These are phyloP conservation scores for Apiotrichum gracile DNA, from an alignment of 1,284 basidiomycete species.

Conservation along the genomic window DNA sequence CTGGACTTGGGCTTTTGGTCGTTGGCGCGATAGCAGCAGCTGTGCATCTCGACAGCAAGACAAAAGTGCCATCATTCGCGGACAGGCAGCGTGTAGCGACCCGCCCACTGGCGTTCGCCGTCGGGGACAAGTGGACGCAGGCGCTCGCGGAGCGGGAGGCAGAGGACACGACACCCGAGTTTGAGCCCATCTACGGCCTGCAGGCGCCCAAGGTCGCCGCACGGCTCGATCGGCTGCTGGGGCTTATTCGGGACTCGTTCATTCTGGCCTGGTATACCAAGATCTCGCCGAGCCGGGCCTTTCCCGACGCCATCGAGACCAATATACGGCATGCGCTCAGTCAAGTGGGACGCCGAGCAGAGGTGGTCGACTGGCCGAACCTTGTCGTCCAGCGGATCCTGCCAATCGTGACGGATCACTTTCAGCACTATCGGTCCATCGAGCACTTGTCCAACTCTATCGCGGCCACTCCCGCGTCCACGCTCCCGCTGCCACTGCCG, in stretches of 20 bases:
- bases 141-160: not conserved
- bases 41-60: not conserved
- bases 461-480: constrained; percentile 45
- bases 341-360: constrained; percentile 55
- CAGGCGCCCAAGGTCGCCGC: constrained; percentile 50
- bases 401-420: constrained; percentile 78
- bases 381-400: constrained; percentile 76
- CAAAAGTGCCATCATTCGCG: not conserved
- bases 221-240: constrained; percentile 67
- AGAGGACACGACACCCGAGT: not conserved
- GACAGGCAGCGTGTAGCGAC: constrained; percentile 2
- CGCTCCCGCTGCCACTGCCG: constrained; percentile 31
- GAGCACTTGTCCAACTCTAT: constrained; percentile 53
- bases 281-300: constrained; percentile 76
- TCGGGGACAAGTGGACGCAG: not conserved
- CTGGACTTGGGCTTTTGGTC: not conserved
- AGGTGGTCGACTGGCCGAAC: constrained; percentile 64
- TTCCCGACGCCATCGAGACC: constrained; percentile 74
- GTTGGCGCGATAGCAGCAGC: not conserved
- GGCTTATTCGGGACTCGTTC: constrained; percentile 74
- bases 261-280: constrained; percentile 77
- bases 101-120: constrained; percentile 5
- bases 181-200: constrained; percentile 4
- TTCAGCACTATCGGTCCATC: constrained; percentile 87
- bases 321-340: constrained; percentile 65